Percentiles rank a stretch among this genome's conserved stretches.
Evolutionary conservation across 2,329 filamentous ascomycete genomes (phyloP).

Genomic region (Neopestalotiopsis rosae): DNA sequence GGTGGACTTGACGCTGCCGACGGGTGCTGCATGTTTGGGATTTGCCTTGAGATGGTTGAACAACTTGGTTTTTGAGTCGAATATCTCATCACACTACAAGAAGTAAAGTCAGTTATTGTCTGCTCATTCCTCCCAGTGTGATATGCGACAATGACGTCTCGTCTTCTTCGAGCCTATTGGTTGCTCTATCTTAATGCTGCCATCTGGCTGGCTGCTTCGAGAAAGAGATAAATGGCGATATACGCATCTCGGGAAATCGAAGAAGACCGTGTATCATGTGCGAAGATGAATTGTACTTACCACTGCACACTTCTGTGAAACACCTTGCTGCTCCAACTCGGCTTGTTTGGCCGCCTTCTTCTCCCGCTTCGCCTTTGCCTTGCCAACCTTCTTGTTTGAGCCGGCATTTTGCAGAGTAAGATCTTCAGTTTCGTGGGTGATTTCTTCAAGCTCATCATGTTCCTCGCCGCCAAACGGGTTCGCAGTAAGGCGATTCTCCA

Average conservation of each 20-base stretch:
- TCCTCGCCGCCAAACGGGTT: constrained; percentile 21
- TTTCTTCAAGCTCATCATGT: constrained; percentile 8
- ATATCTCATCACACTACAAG: constrained; percentile 46
- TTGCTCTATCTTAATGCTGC: too few species aligned
- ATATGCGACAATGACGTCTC: constrained; percentile 46
- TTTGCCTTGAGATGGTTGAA: constrained; percentile 74
- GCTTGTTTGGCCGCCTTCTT: constrained; percentile 51
- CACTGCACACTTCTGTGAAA: constrained; percentile 21
- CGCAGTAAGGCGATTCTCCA: constrained; percentile 46
- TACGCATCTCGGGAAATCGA: neutral
- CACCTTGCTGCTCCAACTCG: constrained; percentile 37
- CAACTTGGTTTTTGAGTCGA: constrained; percentile 70
- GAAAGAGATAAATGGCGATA: neutral
- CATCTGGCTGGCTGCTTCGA: neutral
- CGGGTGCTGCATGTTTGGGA: constrained; percentile 64
- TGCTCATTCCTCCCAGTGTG: too few species aligned
- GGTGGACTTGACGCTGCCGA: constrained; percentile 25
- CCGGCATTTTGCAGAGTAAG: constrained; percentile 33
- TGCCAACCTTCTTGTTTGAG: constrained; percentile 50
- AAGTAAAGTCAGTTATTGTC: neutral
- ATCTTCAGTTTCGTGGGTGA: constrained; percentile 25
- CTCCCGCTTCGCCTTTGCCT: constrained; percentile 56
- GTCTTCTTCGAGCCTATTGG: neutral
- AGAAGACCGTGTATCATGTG: neutral
- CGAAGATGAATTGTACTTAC: constrained; percentile 38